Base-by-base conservation (phyloP, 108 stramenopile genomes). In the Cyclotella sp. region DNA sequence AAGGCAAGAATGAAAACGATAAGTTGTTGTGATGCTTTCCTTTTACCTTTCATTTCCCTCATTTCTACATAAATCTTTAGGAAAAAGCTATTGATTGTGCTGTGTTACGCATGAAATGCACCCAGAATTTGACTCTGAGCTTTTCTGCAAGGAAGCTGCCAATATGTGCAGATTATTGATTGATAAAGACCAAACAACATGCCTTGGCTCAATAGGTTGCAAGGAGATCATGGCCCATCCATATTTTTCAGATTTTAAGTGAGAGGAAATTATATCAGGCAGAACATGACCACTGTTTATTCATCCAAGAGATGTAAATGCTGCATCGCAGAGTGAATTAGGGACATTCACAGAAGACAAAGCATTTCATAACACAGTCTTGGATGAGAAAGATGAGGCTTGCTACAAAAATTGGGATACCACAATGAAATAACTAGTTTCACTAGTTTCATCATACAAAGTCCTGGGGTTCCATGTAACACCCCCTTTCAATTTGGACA, bases 151-250 rank as follows among this genome's bases (percentile, higher is more conserved):
- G 28, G 83, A 87, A 42, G 87, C 94, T 42, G 85, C 82, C 10
- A 95, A 96, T 75, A 78, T 98, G 39, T 97, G 96, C 78, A 55
- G 70, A 60, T 63, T 73, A 54, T 72, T 98, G 29, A 71, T 97
- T 26, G 87, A 86, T 43, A 97, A 97, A 77, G 82, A 97, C 55
- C 91, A 91, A 70, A 70, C 80, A 34, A 84, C 73, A 64, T 84
- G 98, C 9, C 81, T 98, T 28, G 98, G 98, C 5, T 54, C 74
- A 10, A 77, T 84, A 28, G 97, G 98, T 34, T 91, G 89, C 63
- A 84, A 87, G 63, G 96, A 98, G 46, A 95, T 98, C 63, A 90
- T 96, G 93, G 81, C 87, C n/a, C 98, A 98, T 82, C 91, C 93
- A 26, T 98, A 87, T 89, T 98, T 97, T 70, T 72, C 76, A 61